These are phyloP conservation scores for Heterobasidion irregulare DNA, from an alignment of 1,284 basidiomycete genomes.

Conservation along the genomic window DNA sequence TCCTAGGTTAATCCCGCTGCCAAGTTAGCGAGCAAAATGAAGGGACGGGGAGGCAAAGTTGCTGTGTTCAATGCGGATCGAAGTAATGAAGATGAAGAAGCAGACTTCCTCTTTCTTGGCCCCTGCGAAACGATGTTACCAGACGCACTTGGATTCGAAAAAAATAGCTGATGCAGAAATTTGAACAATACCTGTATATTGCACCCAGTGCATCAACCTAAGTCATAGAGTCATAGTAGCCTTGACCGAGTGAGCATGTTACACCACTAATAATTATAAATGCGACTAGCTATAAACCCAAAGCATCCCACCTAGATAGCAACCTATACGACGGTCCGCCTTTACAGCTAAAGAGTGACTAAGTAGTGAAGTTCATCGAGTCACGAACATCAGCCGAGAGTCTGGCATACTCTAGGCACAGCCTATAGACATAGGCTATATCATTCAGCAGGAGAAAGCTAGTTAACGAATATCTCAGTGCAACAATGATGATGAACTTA, in stretches of 20 bases:
- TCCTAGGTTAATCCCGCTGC: slow-evolving; percentile 40
- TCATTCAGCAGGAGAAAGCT: slow-evolving; percentile 6
- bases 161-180: background rate
- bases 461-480: background rate
- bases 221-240: no score
- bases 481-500: slow-evolving; percentile 24
- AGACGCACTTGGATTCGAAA: slow-evolving; percentile 20
- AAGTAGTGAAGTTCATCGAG: slow-evolving; percentile 39
- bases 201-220: background rate
- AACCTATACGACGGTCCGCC: background rate
- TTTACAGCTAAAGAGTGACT: background rate
- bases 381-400: slow-evolving; percentile 80
- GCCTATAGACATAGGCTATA: slow-evolving; percentile 76
- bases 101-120: slow-evolving; percentile 41
- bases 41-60: slow-evolving; percentile 32
- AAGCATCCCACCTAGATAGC: background rate
- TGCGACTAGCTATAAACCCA: background rate
- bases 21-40: slow-evolving; percentile 27
- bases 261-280: background rate
- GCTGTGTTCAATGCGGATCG: slow-evolving; percentile 57
- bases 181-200: background rate
- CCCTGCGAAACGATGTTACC: slow-evolving; percentile 37
- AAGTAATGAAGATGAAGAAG: slow-evolving; percentile 30
- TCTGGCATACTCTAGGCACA: slow-evolving; percentile 85
- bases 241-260: background rate